phyloP scores from a whole-genome alignment of 1,284 basidiomycete genomes.

The Mycosarcoma mackinlayi region DNA sequence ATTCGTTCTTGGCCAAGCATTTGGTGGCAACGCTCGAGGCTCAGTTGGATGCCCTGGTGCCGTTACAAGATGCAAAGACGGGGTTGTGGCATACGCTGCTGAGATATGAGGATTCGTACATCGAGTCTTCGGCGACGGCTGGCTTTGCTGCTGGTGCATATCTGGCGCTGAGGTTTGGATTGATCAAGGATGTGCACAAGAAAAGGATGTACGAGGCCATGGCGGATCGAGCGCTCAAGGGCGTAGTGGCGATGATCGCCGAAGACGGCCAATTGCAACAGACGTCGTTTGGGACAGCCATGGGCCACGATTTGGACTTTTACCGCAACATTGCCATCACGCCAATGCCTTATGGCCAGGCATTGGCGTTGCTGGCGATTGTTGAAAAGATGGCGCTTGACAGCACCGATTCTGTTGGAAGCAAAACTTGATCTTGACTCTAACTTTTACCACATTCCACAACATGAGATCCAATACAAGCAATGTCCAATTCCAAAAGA shows the following conservation, averaged over 20 bases:
- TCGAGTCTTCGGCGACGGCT: conserved; percentile 75
- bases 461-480: no score
- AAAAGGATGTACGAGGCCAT: conserved; percentile 70
- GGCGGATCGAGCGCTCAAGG: conserved; percentile 73
- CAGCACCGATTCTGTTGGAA: neutral
- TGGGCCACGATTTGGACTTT: conserved; percentile 75
- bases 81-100: conserved; percentile 77
- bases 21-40: conserved; percentile 72
- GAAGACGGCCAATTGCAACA: conserved; percentile 73
- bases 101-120: conserved; percentile 74
- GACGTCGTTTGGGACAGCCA: conserved; percentile 70
- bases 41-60: conserved; percentile 74
- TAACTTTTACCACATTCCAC: neutral
- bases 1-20: conserved; percentile 65
- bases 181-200: conserved; percentile 70
- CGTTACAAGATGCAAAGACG: conserved; percentile 71
- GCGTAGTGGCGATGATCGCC: conserved; percentile 73
- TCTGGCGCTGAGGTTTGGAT: conserved; percentile 72
- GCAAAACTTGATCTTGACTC: conserved; percentile 5
- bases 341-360: conserved; percentile 77
- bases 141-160: conserved; percentile 76
- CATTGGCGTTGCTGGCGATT: conserved; percentile 71
- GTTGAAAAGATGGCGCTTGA: conserved; percentile 60
- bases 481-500: no score
- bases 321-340: conserved; percentile 75